phyloP scores from a whole-genome alignment of 371 early-diverging fungal genomes.

The Mortierella sp. region DNA sequence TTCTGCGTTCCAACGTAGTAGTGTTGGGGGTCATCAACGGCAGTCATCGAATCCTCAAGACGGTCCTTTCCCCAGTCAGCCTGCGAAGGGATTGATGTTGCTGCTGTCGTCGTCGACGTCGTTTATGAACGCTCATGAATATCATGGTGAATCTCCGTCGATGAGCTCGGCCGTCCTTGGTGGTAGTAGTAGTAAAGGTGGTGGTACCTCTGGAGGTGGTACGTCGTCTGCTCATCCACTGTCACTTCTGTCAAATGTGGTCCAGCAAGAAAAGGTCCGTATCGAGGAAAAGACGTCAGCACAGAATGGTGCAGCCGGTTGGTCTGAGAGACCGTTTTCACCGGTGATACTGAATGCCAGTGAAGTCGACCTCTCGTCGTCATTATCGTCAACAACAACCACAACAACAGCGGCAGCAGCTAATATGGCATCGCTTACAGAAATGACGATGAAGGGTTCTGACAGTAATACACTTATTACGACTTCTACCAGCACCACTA shows the following conservation, averaged over 20 bases:
- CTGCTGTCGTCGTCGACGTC: constrained; percentile 42
- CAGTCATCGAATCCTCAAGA: constrained; percentile 25
- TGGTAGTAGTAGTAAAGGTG: too few species aligned
- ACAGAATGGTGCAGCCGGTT: constrained; percentile 38
- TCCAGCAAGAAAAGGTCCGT: constrained; percentile 45
- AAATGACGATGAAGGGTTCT: not conserved
- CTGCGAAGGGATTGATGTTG: constrained; percentile 17
- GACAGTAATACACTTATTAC: too few species aligned
- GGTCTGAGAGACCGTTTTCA: constrained; percentile 46
- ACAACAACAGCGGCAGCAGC: too few species aligned
- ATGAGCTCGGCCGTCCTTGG: constrained; percentile 14
- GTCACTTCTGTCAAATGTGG: constrained; percentile 38
- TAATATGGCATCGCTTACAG: constrained; percentile 11
- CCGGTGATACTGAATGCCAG: constrained; percentile 24
- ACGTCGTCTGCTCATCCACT: constrained; percentile 5
- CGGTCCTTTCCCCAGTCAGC: not conserved
- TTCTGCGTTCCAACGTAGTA: too few species aligned
- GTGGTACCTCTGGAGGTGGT: too few species aligned
- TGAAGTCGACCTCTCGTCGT: not conserved
- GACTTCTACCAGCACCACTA: too few species aligned
- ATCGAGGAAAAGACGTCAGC: constrained; percentile 41
- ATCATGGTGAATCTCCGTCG: constrained; percentile 24
- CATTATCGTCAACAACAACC: not conserved
- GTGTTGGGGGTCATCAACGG: constrained; percentile 27
- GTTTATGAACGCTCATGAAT: constrained; percentile 18